phyloP scores from a whole-genome alignment of 164 flowering plant genomes.

The Paratinospora sagittata region DNA sequence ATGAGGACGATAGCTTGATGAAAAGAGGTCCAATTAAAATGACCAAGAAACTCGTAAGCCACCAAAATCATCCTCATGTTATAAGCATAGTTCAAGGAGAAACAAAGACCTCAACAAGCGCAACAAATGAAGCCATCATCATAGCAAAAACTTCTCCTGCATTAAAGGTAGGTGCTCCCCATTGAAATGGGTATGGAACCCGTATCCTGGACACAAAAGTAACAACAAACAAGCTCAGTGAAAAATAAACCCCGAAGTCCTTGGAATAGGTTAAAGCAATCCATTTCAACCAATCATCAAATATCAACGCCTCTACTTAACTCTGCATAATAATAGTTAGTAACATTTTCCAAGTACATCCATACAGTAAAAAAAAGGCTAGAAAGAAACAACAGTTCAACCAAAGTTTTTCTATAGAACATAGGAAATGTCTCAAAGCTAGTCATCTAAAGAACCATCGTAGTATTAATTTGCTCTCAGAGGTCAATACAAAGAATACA shows the following conservation, averaged over 20 bases:
- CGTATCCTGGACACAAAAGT: constrained; percentile 51
- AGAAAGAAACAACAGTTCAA: neutral
- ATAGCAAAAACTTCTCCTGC: constrained; percentile 88
- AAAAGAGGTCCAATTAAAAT: neutral
- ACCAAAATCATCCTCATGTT: neutral
- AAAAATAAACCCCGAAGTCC: neutral
- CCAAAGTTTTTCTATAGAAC: neutral
- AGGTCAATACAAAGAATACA: neutral
- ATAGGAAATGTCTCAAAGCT: neutral
- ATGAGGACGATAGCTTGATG: neutral
- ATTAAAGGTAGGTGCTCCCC: constrained; percentile 60
- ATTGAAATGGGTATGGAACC: constrained; percentile 50
- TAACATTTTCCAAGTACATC: neutral
- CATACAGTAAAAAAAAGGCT: neutral
- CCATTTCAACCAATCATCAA: neutral
- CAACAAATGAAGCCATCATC: constrained; percentile 78
- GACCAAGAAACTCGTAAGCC: neutral
- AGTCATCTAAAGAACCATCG: neutral
- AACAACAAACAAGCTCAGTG: neutral
- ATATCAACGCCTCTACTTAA: neutral
- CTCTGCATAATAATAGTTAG: neutral
- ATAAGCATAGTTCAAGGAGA: neutral
- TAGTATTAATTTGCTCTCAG: neutral
- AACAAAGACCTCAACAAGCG: constrained; percentile 66
- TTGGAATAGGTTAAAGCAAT: neutral